Percentiles rank a stretch among this genome's conserved stretches.
Conservation (phyloP, 495 filamentous ascomycete genomes). For the Aspergillus wentii region DNA sequence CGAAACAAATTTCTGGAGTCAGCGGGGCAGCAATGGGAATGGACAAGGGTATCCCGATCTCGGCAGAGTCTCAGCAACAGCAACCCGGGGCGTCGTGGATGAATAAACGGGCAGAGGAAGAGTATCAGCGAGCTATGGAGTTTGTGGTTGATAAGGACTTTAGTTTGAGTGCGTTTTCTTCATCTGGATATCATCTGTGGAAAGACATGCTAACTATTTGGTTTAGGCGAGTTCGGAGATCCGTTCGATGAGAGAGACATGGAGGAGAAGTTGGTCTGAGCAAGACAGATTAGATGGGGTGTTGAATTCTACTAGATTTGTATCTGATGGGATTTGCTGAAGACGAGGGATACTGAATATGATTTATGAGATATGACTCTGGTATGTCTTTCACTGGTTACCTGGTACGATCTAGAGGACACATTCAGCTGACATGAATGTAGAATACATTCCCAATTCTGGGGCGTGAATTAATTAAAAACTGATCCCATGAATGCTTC, state of each 20-base stretch:
- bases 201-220: constrained; percentile 2
- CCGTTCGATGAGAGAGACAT: constrained; percentile 59
- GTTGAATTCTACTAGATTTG: no score
- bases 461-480: no score
- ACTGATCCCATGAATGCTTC: no score
- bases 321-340: no score
- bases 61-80: constrained; percentile 7
- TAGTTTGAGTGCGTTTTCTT: constrained; percentile 28
- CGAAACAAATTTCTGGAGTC: constrained; percentile 15
- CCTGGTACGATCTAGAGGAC: no score
- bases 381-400: no score
- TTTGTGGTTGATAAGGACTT: constrained; percentile 45
- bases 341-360: no score
- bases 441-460: no score
- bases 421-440: no score
- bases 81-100: constrained; percentile 50
- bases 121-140: constrained; percentile 49
- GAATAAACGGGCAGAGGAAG: constrained; percentile 56
- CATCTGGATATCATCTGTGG: not conserved
- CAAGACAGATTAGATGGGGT: no score
- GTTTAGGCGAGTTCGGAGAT: constrained; percentile 49
- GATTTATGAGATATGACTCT: no score
- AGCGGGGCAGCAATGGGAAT: constrained; percentile 1
- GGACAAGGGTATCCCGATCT: not conserved
- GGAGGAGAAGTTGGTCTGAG: constrained; percentile 38